phyloP scores from a whole-genome alignment of 2,329 filamentous ascomycete species.

The Fusarium udum region DNA sequence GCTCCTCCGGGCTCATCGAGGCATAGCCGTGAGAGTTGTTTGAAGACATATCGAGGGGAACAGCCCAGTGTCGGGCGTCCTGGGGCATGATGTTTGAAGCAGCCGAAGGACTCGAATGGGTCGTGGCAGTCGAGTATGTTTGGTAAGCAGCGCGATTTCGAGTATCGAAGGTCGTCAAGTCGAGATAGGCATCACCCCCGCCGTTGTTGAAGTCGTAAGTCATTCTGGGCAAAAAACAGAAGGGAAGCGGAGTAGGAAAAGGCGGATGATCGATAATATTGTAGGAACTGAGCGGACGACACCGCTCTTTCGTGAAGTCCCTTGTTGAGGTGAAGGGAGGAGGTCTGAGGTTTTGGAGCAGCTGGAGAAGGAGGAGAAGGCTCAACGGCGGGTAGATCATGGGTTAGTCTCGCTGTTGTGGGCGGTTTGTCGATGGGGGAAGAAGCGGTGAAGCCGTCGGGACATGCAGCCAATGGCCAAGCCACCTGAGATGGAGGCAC shows the following conservation, averaged over 20 bases:
- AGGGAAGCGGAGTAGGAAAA: conserved; percentile 45
- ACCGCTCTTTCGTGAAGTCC: conserved; percentile 56
- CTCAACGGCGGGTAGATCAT: conserved; percentile 40
- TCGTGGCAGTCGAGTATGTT: conserved; percentile 41
- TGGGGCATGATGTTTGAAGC: conserved; percentile 49
- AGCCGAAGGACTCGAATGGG: conserved; percentile 47
- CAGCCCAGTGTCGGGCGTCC: conserved; percentile 56
- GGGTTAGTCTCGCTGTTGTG: conserved; percentile 39
- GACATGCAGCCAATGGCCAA: conserved; percentile 50
- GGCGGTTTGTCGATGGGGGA: conserved; percentile 46
- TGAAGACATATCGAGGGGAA: conserved; percentile 63
- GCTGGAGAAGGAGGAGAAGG: conserved; percentile 41
- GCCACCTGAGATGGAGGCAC: conserved; percentile 41
- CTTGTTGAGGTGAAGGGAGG: conserved; percentile 43
- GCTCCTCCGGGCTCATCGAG: conserved; percentile 62
- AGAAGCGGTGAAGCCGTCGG: conserved; percentile 53
- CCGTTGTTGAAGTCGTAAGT: conserved; percentile 69
- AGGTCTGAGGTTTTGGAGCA: conserved; percentile 46
- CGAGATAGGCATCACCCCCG: conserved; percentile 67
- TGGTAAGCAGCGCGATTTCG: conserved; percentile 61
- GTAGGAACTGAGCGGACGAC: conserved; percentile 52
- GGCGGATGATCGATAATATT: conserved; percentile 48
- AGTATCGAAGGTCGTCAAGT: conserved; percentile 66
- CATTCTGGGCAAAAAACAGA: conserved; percentile 55
- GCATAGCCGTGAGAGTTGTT: conserved; percentile 55